phyloP scores from a whole-genome alignment of 108 stramenopile species.

The Pseudonitzschia delicatissima region DNA sequence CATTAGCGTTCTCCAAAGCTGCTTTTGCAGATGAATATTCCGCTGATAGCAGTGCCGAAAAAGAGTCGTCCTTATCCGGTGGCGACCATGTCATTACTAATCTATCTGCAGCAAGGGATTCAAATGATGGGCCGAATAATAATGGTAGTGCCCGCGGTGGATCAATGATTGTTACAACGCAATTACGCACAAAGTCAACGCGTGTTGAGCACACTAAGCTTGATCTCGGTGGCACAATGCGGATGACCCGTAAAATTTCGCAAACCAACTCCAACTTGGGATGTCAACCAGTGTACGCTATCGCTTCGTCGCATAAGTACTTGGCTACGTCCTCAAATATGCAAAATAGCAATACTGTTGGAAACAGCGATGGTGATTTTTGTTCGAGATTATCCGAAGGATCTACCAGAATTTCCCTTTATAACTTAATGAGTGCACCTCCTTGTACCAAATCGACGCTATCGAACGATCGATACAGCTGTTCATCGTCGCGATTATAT shows the following conservation, averaged over 20 bases:
- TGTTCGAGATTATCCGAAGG: neutral
- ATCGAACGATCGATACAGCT: neutral
- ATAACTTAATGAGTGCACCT: neutral
- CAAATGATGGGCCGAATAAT: neutral
- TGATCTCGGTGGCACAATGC: neutral
- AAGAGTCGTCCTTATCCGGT: neutral
- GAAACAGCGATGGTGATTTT: neutral
- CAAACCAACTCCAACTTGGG: conserved; percentile 1
- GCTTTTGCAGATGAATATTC: neutral
- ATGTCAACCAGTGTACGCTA: conserved; percentile 2
- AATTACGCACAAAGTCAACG: neutral
- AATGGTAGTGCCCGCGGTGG: conserved; percentile 1
- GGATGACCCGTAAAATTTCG: neutral
- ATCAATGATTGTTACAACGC: conserved; percentile 11
- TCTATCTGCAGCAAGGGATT: conserved; percentile 3
- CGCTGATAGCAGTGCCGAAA: neutral
- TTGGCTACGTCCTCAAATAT: neutral
- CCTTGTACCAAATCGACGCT: neutral
- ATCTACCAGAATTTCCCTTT: neutral
- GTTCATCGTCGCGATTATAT: neutral
- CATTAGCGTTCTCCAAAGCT: conserved; percentile 1
- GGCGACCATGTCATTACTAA: neutral
- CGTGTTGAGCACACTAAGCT: conserved; percentile 3
- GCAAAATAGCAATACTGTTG: neutral
- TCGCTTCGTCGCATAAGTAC: neutral